Evolutionary conservation across 306 rosid genomes (phyloP), one percentile per base, ranked within the genome.

Genomic region (Mimosa bimucronata): DNA sequence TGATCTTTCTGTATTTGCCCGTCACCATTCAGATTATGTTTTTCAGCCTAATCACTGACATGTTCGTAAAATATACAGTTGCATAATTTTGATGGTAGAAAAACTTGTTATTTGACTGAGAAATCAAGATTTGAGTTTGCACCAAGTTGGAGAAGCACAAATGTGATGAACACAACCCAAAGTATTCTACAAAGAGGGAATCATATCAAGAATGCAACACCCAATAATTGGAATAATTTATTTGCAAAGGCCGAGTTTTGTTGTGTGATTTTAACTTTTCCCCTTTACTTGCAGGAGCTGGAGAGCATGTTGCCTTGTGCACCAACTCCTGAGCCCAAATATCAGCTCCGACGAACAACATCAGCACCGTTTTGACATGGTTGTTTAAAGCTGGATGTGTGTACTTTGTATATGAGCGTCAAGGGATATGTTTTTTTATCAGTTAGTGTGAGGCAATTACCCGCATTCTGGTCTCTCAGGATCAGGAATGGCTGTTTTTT

Each of bases 331-430:
- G 97, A 93, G 83, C 98, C 99, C 0, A 93, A 88, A 88, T 90
- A 90, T 80, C 99, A 93, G 89, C 97, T 96, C 71, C 97, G 99
- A 41, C 89, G 98, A 91, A 86, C 88, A 3, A 64, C 93, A 31
- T 96, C 99, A 7, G 90, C 98, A 9, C 88, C 91, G 31, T 84
- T 96, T 79, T 96, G 86, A 96, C 75, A 19, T 79, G 61, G 42
- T 82, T 86, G 76, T 82, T 75, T 79, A 74, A 81, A 68, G 40
- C 70, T 82, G 79, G 81, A 79, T 64, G 83, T 71, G 62, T 86
- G 58, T 15, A 70, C 38, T 70, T 70, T 70, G 88, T 77, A 77
- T 82, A 73, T 71, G 77, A 77, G 71, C 81, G 65, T 76, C 30
- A 19, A 38, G 68, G 55, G 74, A 45, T 34, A 16, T 48, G n/a